phyloP scores from a whole-genome alignment of 2,329 filamentous ascomycete genomes.

The Aspergillus sp. region DNA sequence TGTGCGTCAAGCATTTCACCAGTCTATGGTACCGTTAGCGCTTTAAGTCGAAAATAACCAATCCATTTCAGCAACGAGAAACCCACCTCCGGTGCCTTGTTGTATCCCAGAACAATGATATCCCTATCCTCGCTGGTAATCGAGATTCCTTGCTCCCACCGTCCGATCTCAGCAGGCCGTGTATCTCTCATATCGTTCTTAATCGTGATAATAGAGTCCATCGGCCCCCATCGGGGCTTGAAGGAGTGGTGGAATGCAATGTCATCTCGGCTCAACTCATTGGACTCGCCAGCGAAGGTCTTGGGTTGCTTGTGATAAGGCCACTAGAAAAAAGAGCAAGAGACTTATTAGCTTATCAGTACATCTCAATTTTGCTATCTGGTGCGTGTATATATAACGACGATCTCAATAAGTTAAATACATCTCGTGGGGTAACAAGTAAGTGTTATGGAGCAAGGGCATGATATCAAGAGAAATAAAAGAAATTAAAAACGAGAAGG shows the following conservation, averaged over 20 bases:
- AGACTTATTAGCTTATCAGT: conserved; percentile 26
- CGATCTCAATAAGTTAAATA: background rate
- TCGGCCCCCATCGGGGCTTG: conserved; percentile 71
- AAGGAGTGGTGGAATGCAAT: conserved; percentile 62
- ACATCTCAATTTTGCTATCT: conserved; percentile 20
- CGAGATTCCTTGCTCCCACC: conserved; percentile 48
- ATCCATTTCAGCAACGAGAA: no score
- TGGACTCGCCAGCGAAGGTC: conserved; percentile 53
- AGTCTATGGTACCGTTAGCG: conserved; percentile 9
- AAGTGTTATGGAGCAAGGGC: background rate
- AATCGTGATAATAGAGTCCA: conserved; percentile 62
- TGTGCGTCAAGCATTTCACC: conserved; percentile 28
- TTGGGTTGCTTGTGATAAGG: conserved; percentile 76
- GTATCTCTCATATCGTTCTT: conserved; percentile 31
- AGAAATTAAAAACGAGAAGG: conserved; percentile 24
- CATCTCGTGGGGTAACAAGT: background rate
- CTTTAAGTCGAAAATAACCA: background rate
- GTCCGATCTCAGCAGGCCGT: conserved; percentile 25
- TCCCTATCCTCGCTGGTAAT: conserved; percentile 27
- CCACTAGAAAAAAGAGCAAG: conserved; percentile 54
- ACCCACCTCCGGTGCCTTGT: conserved; percentile 15
- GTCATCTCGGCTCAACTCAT: conserved; percentile 55
- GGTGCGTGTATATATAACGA: background rate
- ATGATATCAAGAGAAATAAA: conserved; percentile 36
- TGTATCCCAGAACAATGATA: conserved; percentile 21